These are phyloP conservation scores for Spergularia azorica DNA, from an alignment of 179 eudicot genomes.

Conservation along the genomic window DNA sequence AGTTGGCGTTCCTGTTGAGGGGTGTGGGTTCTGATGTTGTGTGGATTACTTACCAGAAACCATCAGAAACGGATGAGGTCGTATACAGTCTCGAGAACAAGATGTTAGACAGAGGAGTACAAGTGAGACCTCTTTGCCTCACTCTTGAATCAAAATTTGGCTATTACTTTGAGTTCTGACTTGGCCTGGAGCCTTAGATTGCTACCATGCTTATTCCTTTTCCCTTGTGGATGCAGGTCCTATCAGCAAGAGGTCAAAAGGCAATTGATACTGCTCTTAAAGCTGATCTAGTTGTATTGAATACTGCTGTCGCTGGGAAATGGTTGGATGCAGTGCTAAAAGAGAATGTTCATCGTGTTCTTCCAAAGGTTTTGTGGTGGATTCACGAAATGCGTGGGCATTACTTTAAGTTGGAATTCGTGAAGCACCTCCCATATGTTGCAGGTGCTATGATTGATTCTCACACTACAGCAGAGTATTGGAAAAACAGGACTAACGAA, in stretches of 20 bases:
- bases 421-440: slow-evolving; percentile 87
- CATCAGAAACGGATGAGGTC: slow-evolving; percentile 60
- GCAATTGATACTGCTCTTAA: slow-evolving; percentile 84
- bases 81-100: slow-evolving; percentile 77
- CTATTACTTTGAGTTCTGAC: not conserved
- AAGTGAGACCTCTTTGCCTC: slow-evolving; percentile 42
- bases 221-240: slow-evolving; percentile 42
- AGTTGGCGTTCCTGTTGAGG: slow-evolving; percentile 77
- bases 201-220: not conserved
- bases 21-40: slow-evolving; percentile 73
- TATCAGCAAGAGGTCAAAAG: slow-evolving; percentile 76
- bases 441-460: slow-evolving; percentile 99
- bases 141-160: not conserved
- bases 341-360: slow-evolving; percentile 78
- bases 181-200: not conserved
- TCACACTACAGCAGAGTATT: slow-evolving; percentile 87
- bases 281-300: slow-evolving; percentile 85
- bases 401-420: slow-evolving; percentile 90
- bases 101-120: slow-evolving; percentile 88
- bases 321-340: slow-evolving; percentile 90
- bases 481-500: slow-evolving; percentile 91
- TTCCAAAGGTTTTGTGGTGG: slow-evolving; percentile 98
- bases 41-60: slow-evolving; percentile 85
- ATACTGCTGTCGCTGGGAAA: slow-evolving; percentile 98
- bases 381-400: slow-evolving; percentile 99